These are phyloP conservation scores for Penicillium fuscoglaucum DNA, from an alignment of 2,329 filamentous ascomycete species.

Conservation along the genomic window DNA sequence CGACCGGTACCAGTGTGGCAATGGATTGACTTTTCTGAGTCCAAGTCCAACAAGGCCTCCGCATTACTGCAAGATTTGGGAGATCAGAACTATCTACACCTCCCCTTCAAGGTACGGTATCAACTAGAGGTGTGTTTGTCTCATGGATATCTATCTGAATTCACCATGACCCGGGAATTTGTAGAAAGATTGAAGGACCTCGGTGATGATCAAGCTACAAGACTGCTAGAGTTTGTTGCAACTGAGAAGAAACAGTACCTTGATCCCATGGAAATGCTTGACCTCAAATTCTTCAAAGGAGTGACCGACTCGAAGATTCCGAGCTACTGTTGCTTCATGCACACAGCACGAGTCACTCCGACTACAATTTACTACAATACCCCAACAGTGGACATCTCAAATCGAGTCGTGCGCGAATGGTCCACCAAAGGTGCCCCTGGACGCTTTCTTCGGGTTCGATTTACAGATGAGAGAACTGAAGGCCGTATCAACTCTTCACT, in stretches of 20 bases:
- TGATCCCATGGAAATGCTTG: constrained; percentile 73
- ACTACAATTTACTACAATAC: constrained; percentile 77
- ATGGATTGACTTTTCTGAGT: constrained; percentile 40
- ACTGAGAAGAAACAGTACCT: constrained; percentile 63
- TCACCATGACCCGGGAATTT: constrained; percentile 69
- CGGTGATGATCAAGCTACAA: constrained; percentile 56
- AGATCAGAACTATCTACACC: constrained; percentile 39
- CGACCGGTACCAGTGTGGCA: constrained; percentile 37
- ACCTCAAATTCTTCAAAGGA: constrained; percentile 47
- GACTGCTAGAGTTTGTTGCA: constrained; percentile 72
- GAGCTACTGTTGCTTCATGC: constrained; percentile 70
- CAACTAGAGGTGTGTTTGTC: constrained; percentile 95
- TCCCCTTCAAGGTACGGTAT: constrained; percentile 76
- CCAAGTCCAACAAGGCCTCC: constrained; percentile 27
- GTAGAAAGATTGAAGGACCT: constrained; percentile 60
- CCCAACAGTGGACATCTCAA: constrained; percentile 80
- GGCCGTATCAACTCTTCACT: constrained; percentile 62
- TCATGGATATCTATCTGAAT: constrained; percentile 71
- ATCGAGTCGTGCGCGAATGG: constrained; percentile 78
- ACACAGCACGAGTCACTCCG: constrained; percentile 78
- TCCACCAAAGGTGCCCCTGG: constrained; percentile 64
- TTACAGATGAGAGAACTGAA: constrained; percentile 73
- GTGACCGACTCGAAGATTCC: constrained; percentile 60
- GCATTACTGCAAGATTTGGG: constrained; percentile 38
- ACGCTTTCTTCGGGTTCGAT: constrained; percentile 84